phyloP scores from a whole-genome alignment of 805 yeast species.

The Candida cerambycidarum region DNA sequence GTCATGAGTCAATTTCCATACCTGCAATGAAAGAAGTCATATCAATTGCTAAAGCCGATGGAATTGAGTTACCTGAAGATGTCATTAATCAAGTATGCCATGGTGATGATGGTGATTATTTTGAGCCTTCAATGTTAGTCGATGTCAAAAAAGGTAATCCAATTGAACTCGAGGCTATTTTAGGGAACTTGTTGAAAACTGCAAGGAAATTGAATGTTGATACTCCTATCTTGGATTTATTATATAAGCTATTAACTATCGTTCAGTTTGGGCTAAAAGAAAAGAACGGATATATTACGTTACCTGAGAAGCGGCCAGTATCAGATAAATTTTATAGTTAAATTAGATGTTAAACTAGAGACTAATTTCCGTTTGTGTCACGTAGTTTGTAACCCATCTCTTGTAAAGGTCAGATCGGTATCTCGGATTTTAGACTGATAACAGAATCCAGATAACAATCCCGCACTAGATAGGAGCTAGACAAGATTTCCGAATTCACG shows the following conservation, averaged over 20 bases:
- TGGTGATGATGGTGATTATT: conserved; percentile 44
- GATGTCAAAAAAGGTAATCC: conserved; percentile 37
- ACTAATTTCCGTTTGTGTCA: too few species aligned
- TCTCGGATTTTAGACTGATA: too few species aligned
- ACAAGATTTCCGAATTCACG: too few species aligned
- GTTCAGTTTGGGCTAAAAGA: conserved; percentile 65
- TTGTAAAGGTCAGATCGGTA: too few species aligned
- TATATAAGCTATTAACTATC: conserved; percentile 60
- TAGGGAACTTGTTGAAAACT: conserved; percentile 37
- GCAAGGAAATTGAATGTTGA: conserved; percentile 38
- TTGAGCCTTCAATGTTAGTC: conserved; percentile 41
- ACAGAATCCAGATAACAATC: too few species aligned
- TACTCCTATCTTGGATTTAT: conserved; percentile 57
- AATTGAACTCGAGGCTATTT: conserved; percentile 37
- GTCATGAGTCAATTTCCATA: conserved; percentile 27
- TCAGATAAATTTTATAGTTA: conserved; percentile 9
- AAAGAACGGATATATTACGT: conserved; percentile 35
- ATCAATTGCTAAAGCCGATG: conserved; percentile 68
- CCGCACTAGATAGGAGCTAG: too few species aligned
- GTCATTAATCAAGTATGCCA: conserved; percentile 52
- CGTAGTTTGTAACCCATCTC: too few species aligned
- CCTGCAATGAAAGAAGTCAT: conserved; percentile 74
- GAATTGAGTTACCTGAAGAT: conserved; percentile 51
- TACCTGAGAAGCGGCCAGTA: conserved; percentile 14
- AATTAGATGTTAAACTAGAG: not conserved